phyloP scores from a whole-genome alignment of 148 eudicot genomes.

The Nepenthes gracilis region DNA sequence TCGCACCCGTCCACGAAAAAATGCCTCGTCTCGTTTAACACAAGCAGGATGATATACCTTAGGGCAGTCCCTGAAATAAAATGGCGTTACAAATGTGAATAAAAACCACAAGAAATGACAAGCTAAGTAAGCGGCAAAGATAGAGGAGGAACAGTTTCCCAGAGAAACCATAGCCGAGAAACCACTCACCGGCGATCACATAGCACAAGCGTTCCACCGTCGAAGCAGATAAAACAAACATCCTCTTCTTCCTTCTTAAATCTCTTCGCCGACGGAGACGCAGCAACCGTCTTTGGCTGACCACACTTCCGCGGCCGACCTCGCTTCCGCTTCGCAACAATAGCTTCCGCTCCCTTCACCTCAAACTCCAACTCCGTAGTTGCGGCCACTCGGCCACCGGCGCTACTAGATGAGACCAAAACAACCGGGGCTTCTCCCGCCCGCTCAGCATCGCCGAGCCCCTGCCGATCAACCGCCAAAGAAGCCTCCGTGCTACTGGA shows the following conservation, averaged over 20 bases:
- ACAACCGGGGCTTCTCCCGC: background rate
- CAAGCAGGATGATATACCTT: constrained; percentile 33
- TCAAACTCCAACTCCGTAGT: background rate
- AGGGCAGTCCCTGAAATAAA: constrained; percentile 18
- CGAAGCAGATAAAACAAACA: constrained; percentile 27
- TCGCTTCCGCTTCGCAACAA: constrained; percentile 4
- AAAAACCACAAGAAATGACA: background rate
- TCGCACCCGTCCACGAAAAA: constrained; percentile 13
- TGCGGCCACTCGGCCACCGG: background rate
- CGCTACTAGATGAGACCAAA: background rate
- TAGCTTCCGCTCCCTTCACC: constrained; percentile 1
- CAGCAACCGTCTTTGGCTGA: background rate
- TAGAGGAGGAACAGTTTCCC: too few relatives aligned
- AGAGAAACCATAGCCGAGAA: background rate
- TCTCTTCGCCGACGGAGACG: constrained; percentile 2
- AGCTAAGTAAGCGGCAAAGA: too few relatives aligned
- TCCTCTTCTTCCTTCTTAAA: constrained; percentile 19
- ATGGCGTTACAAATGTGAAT: background rate
- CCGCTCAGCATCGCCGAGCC: background rate
- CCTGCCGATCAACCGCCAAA: background rate
- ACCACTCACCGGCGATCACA: constrained; percentile 7
- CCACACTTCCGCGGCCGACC: constrained; percentile 7
- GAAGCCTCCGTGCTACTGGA: background rate
- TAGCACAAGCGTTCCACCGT: constrained; percentile 21
- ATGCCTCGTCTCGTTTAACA: constrained; percentile 28